phyloP scores from a whole-genome alignment of 2,329 filamentous ascomycete genomes.

The Monosporascus sp. region DNA sequence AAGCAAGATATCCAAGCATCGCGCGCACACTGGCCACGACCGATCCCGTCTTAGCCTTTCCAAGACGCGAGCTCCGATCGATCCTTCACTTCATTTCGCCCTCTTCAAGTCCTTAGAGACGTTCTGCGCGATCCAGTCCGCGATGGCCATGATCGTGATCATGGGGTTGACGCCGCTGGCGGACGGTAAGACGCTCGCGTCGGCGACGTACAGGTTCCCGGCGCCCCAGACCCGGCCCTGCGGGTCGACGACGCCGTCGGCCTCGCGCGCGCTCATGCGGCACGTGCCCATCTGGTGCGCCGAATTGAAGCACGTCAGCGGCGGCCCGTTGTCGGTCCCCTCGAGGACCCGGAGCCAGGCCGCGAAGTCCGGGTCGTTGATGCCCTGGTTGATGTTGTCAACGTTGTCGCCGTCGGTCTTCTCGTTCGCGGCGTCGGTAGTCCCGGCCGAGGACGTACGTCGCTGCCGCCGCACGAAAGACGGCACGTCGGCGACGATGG shows the following conservation, averaged over 20 bases:
- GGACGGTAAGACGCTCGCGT: conserved; percentile 70
- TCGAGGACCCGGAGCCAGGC: conserved; percentile 53
- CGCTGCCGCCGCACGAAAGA: conserved; percentile 50
- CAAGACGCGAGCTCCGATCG: no score
- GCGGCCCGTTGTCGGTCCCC: conserved; percentile 43
- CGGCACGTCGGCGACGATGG: conserved; percentile 54
- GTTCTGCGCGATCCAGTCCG: conserved; percentile 58
- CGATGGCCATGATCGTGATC: conserved; percentile 69
- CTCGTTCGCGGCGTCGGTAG: conserved; percentile 13
- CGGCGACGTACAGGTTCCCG: conserved; percentile 62
- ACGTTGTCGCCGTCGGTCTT: conserved; percentile 9
- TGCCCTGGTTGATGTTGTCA: conserved; percentile 31
- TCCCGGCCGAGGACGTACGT: not conserved
- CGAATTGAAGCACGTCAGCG: conserved; percentile 53
- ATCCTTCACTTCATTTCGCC: conserved; percentile 4
- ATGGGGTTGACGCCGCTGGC: conserved; percentile 79
- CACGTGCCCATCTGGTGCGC: conserved; percentile 80
- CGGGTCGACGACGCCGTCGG: conserved; percentile 53
- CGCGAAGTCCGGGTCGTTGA: conserved; percentile 55
- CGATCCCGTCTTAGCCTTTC: no score
- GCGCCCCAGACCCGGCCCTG: conserved; percentile 60
- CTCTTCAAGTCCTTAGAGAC: conserved; percentile 43
- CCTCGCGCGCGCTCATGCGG: conserved; percentile 56
- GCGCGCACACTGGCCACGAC: conserved; percentile 15
- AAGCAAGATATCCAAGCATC: no score